Conservation (phyloP, 352 stramenopile genomes). For the Pythium sukuiense region DNA sequence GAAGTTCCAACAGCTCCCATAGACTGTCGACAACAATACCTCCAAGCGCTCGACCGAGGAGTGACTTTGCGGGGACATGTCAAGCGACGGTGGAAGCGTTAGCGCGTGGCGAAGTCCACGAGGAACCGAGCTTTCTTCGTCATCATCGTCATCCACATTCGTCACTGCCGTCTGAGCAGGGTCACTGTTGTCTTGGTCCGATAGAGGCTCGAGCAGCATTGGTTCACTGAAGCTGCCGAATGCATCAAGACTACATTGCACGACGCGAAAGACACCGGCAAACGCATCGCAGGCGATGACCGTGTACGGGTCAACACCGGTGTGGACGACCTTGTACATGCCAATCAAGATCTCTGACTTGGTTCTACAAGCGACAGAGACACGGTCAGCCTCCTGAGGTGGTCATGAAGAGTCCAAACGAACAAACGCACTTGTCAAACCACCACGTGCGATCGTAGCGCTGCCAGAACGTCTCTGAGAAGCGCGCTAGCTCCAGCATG, state of each 20-base stretch:
- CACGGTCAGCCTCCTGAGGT: neutral
- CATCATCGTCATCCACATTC: conserved; percentile 16
- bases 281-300: conserved; percentile 49
- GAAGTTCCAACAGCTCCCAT: conserved; percentile 7
- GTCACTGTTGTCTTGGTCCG: neutral
- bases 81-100: conserved; percentile 8
- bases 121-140: conserved; percentile 1
- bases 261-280: conserved; percentile 60
- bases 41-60: conserved; percentile 17
- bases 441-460: conserved; percentile 80
- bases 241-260: conserved; percentile 51
- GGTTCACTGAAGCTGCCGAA: conserved; percentile 51
- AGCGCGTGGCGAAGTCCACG: conserved; percentile 17
- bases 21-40: conserved; percentile 19
- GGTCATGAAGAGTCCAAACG: neutral
- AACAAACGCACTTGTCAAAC: conserved; percentile 65
- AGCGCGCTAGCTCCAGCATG: conserved; percentile 61
- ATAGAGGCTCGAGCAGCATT: conserved; percentile 47
- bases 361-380: conserved; percentile 28
- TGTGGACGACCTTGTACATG: conserved; percentile 64
- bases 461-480: conserved; percentile 69
- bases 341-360: conserved; percentile 57
- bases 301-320: conserved; percentile 39
- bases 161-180: neutral
- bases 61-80: conserved; percentile 6